phyloP scores from a whole-genome alignment of 495 filamentous ascomycete species.

The Immersiella caudata region DNA sequence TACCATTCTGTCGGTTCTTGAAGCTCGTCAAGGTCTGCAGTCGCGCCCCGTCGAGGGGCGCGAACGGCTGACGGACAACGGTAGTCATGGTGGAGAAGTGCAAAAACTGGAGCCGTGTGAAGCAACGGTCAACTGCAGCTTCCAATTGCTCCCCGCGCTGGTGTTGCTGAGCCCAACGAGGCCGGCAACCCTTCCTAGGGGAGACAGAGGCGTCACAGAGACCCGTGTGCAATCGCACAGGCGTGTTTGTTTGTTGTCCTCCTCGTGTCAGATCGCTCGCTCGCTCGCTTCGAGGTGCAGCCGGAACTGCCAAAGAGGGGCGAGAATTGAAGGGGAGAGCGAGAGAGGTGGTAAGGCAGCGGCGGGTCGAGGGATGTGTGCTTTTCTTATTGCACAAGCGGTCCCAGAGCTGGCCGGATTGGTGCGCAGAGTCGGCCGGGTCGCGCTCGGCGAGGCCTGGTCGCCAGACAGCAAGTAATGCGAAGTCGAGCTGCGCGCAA shows the following conservation, averaged over 20 bases:
- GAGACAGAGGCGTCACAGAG: conserved; percentile 14
- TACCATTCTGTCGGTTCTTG: conserved; percentile 69
- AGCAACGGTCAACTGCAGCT: conserved; percentile 6
- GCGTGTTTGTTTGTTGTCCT: conserved; percentile 24
- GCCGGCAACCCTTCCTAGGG: conserved; percentile 19
- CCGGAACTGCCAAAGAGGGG: conserved; percentile 20
- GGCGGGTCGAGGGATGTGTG: conserved; percentile 28
- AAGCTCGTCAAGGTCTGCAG: conserved; percentile 58
- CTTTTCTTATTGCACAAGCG: conserved; percentile 37
- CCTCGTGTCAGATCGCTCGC: conserved; percentile 5
- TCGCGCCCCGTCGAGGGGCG: conserved; percentile 54
- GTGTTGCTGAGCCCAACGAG: conserved; percentile 21
- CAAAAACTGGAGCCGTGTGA: conserved; percentile 17
- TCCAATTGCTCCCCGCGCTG: conserved; percentile 17
- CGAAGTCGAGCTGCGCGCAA: conserved; percentile 9
- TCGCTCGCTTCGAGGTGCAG: conserved; percentile 22
- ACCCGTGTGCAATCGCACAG: conserved; percentile 12
- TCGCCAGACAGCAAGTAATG: conserved; percentile 13
- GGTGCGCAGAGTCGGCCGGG: conserved; percentile 28
- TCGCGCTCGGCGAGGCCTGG: conserved; percentile 26
- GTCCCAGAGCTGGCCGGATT: conserved; percentile 33
- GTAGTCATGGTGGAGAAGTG: conserved; percentile 46
- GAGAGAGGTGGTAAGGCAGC: conserved; percentile 22
- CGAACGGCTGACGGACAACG: conserved; percentile 59
- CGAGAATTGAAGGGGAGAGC: conserved; percentile 25